These are phyloP conservation scores for Neospermospora avenae DNA, from an alignment of 2,329 filamentous ascomycete genomes.

Conservation along the genomic window DNA sequence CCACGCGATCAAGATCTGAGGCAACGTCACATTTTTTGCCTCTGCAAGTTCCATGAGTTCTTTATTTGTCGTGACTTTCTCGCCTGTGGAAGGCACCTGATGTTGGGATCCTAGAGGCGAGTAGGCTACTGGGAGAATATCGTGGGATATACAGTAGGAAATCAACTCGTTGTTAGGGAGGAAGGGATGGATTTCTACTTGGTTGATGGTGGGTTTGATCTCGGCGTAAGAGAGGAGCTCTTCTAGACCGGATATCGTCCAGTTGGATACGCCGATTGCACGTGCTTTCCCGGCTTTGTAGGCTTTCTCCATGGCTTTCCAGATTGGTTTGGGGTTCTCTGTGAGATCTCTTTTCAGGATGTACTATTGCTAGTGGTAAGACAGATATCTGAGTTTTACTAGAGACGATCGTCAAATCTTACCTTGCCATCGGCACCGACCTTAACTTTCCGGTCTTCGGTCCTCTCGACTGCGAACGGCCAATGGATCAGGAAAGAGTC, in stretches of 20 bases:
- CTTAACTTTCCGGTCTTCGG: conserved; percentile 59
- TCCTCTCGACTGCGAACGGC: conserved; percentile 75
- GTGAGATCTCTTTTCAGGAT: conserved; percentile 63
- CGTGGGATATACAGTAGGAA: conserved; percentile 63
- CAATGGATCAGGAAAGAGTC: conserved; percentile 83
- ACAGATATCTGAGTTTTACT: not conserved
- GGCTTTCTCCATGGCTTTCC: conserved; percentile 71
- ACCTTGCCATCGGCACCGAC: conserved; percentile 51
- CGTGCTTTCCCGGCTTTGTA: conserved; percentile 56
- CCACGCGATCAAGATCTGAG: conserved; percentile 67
- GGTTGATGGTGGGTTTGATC: conserved; percentile 49
- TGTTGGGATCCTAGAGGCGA: conserved; percentile 62
- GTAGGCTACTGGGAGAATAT: conserved; percentile 72
- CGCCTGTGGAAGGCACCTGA: conserved; percentile 61
- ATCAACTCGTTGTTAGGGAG: conserved; percentile 68
- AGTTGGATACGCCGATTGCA: conserved; percentile 60
- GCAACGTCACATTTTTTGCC: conserved; percentile 57
- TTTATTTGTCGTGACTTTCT: conserved; percentile 61
- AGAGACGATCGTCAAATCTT: conserved; percentile 8
- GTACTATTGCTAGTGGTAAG: conserved; percentile 47
- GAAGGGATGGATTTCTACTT: conserved; percentile 72
- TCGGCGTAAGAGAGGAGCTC: conserved; percentile 47
- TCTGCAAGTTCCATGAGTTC: conserved; percentile 60
- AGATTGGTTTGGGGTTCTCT: conserved; percentile 63
- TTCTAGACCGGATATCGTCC: conserved; percentile 50